These are phyloP conservation scores for Neurospora sublineolata DNA, from an alignment of 495 filamentous ascomycete species.

Conservation along the genomic window DNA sequence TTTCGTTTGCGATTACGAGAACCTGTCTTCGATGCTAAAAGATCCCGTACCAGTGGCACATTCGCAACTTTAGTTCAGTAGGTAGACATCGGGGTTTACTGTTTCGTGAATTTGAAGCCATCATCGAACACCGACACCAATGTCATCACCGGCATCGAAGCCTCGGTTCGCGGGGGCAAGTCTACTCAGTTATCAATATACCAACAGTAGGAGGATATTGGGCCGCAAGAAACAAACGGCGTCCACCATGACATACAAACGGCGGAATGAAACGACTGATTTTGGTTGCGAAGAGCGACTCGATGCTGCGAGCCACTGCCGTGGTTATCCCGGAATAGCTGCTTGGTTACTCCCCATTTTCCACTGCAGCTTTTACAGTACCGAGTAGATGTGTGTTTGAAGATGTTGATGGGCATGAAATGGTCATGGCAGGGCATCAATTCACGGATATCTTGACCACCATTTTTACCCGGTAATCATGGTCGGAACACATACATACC, in stretches of 20 bases:
- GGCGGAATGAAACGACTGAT: background rate
- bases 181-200: background rate
- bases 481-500: background rate
- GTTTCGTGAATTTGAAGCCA: background rate
- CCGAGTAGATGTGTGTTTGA: background rate
- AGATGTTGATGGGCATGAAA: background rate
- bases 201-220: background rate
- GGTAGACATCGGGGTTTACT: background rate
- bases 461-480: background rate
- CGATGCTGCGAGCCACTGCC: background rate
- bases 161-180: background rate
- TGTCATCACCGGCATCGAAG: background rate
- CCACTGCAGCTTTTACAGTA: background rate
- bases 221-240: background rate
- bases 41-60: background rate
- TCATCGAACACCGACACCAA: background rate
- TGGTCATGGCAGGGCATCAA: background rate
- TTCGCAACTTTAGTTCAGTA: background rate
- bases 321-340: background rate
- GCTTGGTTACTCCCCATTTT: background rate
- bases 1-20: background rate
- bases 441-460: background rate
- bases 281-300: background rate
- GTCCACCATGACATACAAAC: background rate
- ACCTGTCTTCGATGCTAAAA: background rate